phyloP scores from a whole-genome alignment of 768 basidiomycete genomes.

The Pisolithus sp. region DNA sequence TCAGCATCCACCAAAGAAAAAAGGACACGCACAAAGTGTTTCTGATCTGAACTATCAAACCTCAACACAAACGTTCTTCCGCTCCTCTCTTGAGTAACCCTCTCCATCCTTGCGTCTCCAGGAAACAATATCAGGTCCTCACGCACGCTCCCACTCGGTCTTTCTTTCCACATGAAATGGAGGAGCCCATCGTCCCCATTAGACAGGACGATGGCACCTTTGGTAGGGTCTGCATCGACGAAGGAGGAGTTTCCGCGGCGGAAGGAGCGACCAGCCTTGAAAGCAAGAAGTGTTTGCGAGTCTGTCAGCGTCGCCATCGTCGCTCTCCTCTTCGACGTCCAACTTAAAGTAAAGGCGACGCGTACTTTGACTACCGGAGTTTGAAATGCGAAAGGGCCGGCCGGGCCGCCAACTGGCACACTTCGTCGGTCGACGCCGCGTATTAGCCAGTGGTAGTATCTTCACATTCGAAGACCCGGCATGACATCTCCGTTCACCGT shows the following conservation, averaged over 20 bases:
- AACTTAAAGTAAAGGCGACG: too few relatives aligned
- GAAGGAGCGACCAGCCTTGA: constrained; percentile 71
- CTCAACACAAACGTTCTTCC: constrained; percentile 84
- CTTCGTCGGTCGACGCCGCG: too few relatives aligned
- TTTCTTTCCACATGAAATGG: constrained; percentile 77
- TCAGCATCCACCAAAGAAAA: not conserved
- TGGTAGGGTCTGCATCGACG: constrained; percentile 61
- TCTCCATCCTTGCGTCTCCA: constrained; percentile 74
- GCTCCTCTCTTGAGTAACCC: constrained; percentile 56
- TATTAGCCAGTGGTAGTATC: too few relatives aligned
- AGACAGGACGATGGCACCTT: constrained; percentile 66
- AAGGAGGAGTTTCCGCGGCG: constrained; percentile 59
- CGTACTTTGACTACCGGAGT: too few relatives aligned
- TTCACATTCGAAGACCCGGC: too few relatives aligned
- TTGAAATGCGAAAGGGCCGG: too few relatives aligned
- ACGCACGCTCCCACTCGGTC: constrained; percentile 50
- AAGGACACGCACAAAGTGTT: constrained; percentile 72
- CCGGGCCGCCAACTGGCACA: too few relatives aligned
- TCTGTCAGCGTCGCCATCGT: constrained; percentile 18
- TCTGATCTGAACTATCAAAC: constrained; percentile 85
- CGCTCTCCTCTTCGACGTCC: too few relatives aligned
- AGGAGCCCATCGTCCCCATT: constrained; percentile 70
- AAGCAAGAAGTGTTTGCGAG: constrained; percentile 33
- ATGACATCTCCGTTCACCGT: too few relatives aligned
- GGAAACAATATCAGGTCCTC: constrained; percentile 89